Base-by-base conservation (phyloP, 2,329 filamentous ascomycete species). In the Rhexocercosporidium sp. region DNA sequence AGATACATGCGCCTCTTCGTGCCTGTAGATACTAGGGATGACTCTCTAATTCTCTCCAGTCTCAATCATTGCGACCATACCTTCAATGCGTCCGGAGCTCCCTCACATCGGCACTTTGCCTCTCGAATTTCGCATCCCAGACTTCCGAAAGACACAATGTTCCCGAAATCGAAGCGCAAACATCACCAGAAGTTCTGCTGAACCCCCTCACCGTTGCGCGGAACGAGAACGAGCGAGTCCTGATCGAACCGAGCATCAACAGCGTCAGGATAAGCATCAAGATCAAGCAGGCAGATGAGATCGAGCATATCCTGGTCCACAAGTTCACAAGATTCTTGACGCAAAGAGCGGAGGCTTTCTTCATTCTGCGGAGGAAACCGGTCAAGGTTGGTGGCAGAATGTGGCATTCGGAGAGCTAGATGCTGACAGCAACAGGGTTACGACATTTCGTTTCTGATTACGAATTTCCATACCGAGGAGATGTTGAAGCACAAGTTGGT, bases 401-500 rank as follows among this genome's bases (percentile, higher is more conserved):
- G 37, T 56, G 53, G n/a, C 39, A 18, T 44, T 12, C 46, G 46
- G n/a, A 66, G 44, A 69, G 49, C 25, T 57, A 53, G 39, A 66
- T 49, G 59, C 71, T 74, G 66, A 75, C 70, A 31, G 14, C 44
- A 22, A 49, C 71, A 95, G 93, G 96, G 95, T 74, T 99, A 99
- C 80, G 96, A 99, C 76, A 99, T 99, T 75, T 97, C 94, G 8
- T 99, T 99, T 84, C 81, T 99, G 77, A 97, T 99, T 78, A 99
- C 96, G 56, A 99, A 99, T 82, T 96, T 96, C 84, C 96, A 99
- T 77, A 98, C 96, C 4, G 96, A 98, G 81, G 92, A 96, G 79
- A 97, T 99, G 94, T 81, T 98, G 78, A 98, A 98, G 85, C 95
- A 99, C 80, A 98, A 99, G 84, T 86, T 99, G 74, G 96, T 99